Evolutionary conservation across 2,329 filamentous ascomycete genomes (phyloP), one percentile per base, ranked within the genome.

Genomic region (Epicoccum nigrum): DNA sequence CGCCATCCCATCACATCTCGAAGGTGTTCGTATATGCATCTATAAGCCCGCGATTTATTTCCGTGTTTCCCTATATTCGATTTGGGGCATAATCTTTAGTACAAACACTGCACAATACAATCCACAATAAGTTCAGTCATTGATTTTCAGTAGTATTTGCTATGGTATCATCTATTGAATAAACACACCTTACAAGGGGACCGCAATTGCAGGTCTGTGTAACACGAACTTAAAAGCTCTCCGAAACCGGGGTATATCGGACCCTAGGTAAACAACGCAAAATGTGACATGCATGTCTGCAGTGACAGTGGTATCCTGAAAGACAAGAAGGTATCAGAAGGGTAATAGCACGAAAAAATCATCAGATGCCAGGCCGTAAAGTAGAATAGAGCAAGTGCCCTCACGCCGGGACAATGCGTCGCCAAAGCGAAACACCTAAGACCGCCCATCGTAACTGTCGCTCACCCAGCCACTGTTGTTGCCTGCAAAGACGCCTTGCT

Each of bases 401-500:
- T 7, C 23, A 15, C 19, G 17, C 15, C 23, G 4, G 38, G 30
- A 30, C 25, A 17, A 16, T 11, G 25, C 15, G 17, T 21, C n/a
- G 12, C 16, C 7, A 6, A 12, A 9, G 19, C n/a, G 7, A 5
- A 17, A 11, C 11, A 34, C 13, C 19, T 31, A 35, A 19, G 13
- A 58, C 8, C 37, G 45, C 30, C 45, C 45, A 7, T 48, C 37
- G 39, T 67, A 71, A 32, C 50, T 48, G 55, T 73, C 70, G 55
- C 70, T 72, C 13, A 65, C 65, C 70, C 70, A 73, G 21, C 69
- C 68, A n/a, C 62, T 59, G 40, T 58, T 60, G 35, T 63, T 67
- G 19, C 65, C 63, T 31, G 55, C 55, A 33, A 71, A 71, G 5
- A 65, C 62, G 15, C 61, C 43, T 27, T 71, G 68, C 35, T 67